Conservation (phyloP, 768 basidiomycete genomes). For the Psilocybe cubensis region DNA sequence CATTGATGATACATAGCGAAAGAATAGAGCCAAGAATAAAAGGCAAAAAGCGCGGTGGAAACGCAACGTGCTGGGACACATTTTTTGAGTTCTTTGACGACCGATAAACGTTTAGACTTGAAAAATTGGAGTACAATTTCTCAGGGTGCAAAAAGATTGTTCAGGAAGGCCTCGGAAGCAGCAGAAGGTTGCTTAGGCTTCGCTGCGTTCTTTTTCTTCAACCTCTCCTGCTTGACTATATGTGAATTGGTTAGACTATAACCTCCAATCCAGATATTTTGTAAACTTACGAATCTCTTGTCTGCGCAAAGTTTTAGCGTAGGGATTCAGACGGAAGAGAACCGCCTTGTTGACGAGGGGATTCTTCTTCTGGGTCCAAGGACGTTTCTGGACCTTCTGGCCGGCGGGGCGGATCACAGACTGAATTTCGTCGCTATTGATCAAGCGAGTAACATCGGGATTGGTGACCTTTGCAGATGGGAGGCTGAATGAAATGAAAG, state of each 20-base stretch:
- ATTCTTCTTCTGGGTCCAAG: slow-evolving; percentile 99
- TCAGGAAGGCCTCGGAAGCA: slow-evolving; percentile 84
- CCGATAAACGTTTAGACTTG: background rate
- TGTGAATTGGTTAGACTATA: slow-evolving; percentile 14
- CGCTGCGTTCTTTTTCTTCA: slow-evolving; percentile 65
- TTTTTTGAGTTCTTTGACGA: background rate
- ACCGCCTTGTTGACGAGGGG: slow-evolving; percentile 92
- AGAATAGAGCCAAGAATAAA: too few relatives aligned
- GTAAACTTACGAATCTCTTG: slow-evolving; percentile 80
- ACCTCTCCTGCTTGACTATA: slow-evolving; percentile 80
- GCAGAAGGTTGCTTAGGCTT: slow-evolving; percentile 64
- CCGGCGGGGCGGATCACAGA: slow-evolving; percentile 92
- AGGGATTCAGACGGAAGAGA: slow-evolving; percentile 98
- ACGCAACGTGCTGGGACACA: background rate
- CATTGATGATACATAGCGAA: too few relatives aligned
- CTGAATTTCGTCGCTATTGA: slow-evolving; percentile 99
- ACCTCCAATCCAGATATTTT: background rate
- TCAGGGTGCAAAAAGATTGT: slow-evolving; percentile 83
- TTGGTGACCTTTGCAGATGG: slow-evolving; percentile 96
- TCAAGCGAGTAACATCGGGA: slow-evolving; percentile 95
- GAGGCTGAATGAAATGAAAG: slow-evolving; percentile 52
- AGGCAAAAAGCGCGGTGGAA: background rate
- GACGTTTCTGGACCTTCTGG: slow-evolving; percentile 84
- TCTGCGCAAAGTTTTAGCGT: slow-evolving; percentile 91
- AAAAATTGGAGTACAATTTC: slow-evolving; percentile 24